These are phyloP conservation scores for Cutaneotrichosporon spelunceum DNA, from an alignment of 1,284 basidiomycete species.

Conservation along the genomic window DNA sequence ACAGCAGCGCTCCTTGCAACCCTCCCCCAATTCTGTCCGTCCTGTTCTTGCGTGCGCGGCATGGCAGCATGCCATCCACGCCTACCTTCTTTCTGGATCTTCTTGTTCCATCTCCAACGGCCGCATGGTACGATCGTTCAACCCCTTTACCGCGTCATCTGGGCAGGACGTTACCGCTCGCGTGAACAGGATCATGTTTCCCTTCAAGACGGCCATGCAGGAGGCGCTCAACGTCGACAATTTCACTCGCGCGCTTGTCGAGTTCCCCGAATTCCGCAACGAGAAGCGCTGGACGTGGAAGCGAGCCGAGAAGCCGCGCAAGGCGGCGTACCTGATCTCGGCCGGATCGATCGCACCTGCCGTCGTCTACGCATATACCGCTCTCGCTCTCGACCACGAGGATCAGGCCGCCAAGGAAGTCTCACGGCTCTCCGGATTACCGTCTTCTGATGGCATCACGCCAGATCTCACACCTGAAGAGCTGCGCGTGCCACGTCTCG, in stretches of 20 bases:
- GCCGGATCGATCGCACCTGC: constrained; percentile 30
- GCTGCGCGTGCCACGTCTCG: constrained; percentile 30
- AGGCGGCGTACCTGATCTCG: constrained; percentile 35
- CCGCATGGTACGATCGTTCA: constrained; percentile 32
- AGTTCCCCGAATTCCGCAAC: constrained; percentile 20
- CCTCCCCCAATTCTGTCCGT: constrained; percentile 34
- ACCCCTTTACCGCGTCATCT: constrained; percentile 30
- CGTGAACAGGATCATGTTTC: constrained; percentile 29
- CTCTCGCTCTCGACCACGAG: constrained; percentile 36
- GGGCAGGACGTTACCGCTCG: constrained; percentile 28
- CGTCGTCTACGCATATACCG: constrained; percentile 45
- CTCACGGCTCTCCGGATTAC: constrained; percentile 32
- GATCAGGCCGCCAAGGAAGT: constrained; percentile 39
- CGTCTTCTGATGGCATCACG: constrained; percentile 35
- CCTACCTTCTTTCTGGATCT: constrained; percentile 38
- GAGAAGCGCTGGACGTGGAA: constrained; percentile 35
- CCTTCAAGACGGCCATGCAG: constrained; percentile 29
- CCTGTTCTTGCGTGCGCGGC: constrained; percentile 40
- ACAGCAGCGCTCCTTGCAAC: constrained; percentile 37
- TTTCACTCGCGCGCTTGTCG: constrained; percentile 12
- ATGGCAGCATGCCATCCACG: constrained; percentile 50
- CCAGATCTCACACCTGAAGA: constrained; percentile 30
- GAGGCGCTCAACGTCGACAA: constrained; percentile 20
- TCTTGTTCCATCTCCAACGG: constrained; percentile 26
- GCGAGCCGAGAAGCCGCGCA: constrained; percentile 36